Evolutionary conservation across 2,329 filamentous ascomycete genomes (phyloP), one percentile per base, ranked within the genome.

Genomic region (Alternaria longipes): DNA sequence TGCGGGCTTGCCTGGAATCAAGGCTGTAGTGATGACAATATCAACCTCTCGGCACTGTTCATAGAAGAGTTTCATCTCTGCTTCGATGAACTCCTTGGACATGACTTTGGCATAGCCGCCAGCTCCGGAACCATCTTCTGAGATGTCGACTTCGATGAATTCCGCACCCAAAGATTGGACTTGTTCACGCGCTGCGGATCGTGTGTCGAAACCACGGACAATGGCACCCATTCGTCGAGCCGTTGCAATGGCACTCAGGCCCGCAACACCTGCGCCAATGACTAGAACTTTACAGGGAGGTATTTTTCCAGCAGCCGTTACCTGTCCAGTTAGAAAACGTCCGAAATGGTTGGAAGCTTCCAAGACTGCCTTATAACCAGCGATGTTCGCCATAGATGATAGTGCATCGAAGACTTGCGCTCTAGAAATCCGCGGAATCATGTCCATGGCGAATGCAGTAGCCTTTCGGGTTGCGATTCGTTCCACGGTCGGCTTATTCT

Each of bases 301-400:
- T 34, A 97, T 95, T 84, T 81, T 84, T 73, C 93, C 93, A 55
- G 93, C 93, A 53, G 93, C 93, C 5, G 93, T 97, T 16, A 94
- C 91, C 77, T 97, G 93, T 28, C 93, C 93, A 12, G 93, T 96
- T 68, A 97, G 80, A 74, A 96, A 97, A 46, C 93, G 88, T 54
- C 93, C 93, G 78, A 96, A 97, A 65, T 91, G 89, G 78, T 97
- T 97, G 14, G 92, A 94, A 1, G 93, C 93, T 78, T 97, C 93
- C 44, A 97, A 82, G 1, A 97, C 92, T 41, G 93, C 93, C 79
- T 96, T 97, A 81, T 97, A 97, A 0, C 93, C 93, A 22, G 93
- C 92, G 80, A 97, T 97, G 71, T 97, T 97, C 62, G 93, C 93
- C 93, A 97, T 97, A 9, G 91, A 95, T 77, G 92, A 93, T 57